Conservation (phyloP, 768 basidiomycete genomes). For the Auricularia heimuer region DNA sequence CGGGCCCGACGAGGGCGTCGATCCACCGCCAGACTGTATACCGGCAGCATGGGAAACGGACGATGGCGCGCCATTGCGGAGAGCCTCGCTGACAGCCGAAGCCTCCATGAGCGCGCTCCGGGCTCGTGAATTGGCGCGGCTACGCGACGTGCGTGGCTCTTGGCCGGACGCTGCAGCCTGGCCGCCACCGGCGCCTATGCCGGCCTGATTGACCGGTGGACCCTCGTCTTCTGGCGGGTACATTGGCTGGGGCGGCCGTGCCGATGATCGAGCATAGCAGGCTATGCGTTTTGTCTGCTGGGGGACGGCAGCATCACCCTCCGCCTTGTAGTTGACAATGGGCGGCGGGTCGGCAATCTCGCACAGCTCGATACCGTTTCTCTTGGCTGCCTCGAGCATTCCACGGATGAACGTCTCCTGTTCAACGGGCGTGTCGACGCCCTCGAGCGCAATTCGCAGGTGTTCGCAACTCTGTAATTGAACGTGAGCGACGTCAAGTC, state of each 20-base stretch:
- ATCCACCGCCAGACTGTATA: neutral
- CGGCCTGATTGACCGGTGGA: slow-evolving; percentile 44
- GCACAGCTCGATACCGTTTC: too few relatives aligned
- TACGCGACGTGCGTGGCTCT: neutral
- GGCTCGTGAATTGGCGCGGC: neutral
- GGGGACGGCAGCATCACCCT: slow-evolving; percentile 23
- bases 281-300: slow-evolving; percentile 49
- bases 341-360: slow-evolving; percentile 38
- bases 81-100: too few relatives aligned
- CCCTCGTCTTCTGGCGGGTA: slow-evolving; percentile 38
- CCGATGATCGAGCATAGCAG: slow-evolving; percentile 37
- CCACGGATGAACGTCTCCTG: slow-evolving; percentile 82
- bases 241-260: slow-evolving; percentile 27
- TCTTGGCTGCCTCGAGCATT: slow-evolving; percentile 32
- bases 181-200: slow-evolving; percentile 58
- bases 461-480: slow-evolving; percentile 69
- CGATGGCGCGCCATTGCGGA: too few relatives aligned
- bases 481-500: slow-evolving; percentile 1
- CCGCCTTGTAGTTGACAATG: slow-evolving; percentile 66
- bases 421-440: slow-evolving; percentile 79
- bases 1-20: neutral
- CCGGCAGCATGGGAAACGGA: too few relatives aligned
- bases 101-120: neutral
- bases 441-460: slow-evolving; percentile 76
- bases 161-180: neutral